Evolutionary conservation across 768 basidiomycete genomes (phyloP), one percentile per base, ranked within the genome.

Genomic region (Leccinellum albellum): DNA sequence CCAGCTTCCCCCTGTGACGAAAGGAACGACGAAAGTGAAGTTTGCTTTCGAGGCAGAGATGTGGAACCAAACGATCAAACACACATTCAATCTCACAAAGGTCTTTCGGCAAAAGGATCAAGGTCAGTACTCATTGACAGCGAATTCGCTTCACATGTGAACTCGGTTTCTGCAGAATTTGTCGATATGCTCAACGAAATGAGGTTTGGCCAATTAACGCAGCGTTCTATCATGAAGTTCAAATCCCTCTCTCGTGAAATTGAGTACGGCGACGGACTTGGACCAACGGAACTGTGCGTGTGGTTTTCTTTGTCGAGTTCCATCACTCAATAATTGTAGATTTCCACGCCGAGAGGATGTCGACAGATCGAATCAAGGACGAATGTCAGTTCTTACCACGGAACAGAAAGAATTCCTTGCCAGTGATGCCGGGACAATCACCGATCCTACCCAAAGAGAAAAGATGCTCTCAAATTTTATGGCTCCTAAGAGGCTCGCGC

Each of bases 121-220:
- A 71, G 85, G 94, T 93, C 59, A 51, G 82, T 70, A 8, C 24
- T 32, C 46, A 28, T 45, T 40, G 26, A 13, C 15, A 28, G 51
- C 3, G 6, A 33, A 29, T 52, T 17, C 44, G 32, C 46, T 33
- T 44, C 44, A 49, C 23, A 32, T 14, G 28, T 50, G n/a, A 56
- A 51, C 48, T 56, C n/a, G 59, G 40, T 46, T 56, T 37, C 21
- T 53, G 32, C 68, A 94, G 94, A 85, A 52, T 98, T 99, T 67
- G 83, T 99, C 51, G 81, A 91, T 70, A 98, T 98, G 94, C 78
- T 98, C 51, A 99, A 98, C 68, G 94, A 98, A 71, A 98, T 98
- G 97, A 85, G 97, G 15, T 96, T 93, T 64, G 97, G 97, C 3
- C 74, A 63, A 17, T 73, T 98, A 31, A 80, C 85, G 1, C 59